Percentiles rank a stretch among this genome's conserved stretches.
These are phyloP conservation scores for Microdochium paspali DNA, from an alignment of 2,329 filamentous ascomycete genomes.

Conservation along the genomic window DNA sequence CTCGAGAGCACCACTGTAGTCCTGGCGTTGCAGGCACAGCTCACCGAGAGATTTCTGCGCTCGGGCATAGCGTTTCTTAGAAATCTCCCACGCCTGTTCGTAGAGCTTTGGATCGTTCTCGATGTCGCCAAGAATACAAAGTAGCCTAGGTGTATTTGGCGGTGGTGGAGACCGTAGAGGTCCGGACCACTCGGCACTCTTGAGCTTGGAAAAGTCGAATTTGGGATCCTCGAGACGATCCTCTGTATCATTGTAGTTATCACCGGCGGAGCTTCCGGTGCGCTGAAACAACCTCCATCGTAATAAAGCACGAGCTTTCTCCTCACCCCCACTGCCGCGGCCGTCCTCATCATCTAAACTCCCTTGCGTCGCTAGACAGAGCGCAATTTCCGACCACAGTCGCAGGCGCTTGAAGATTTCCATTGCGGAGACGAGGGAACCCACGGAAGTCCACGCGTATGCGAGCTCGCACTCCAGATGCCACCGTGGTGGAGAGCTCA, in stretches of 20 bases:
- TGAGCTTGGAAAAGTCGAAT: conserved; percentile 49
- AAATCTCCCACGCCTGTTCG: conserved; percentile 80
- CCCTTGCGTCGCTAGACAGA: conserved; percentile 65
- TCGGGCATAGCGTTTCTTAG: conserved; percentile 68
- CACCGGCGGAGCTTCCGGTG: conserved; percentile 25
- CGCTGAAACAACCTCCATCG: conserved; percentile 70
- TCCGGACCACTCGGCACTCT: conserved; percentile 43
- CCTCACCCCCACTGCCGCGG: conserved; percentile 54
- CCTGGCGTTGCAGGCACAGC: conserved; percentile 57
- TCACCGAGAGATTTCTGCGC: conserved; percentile 84
- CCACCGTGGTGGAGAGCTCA: conserved; percentile 82
- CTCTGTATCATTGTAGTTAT: conserved; percentile 16
- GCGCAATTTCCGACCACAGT: conserved; percentile 89
- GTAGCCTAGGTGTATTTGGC: conserved; percentile 74
- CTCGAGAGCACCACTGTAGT: conserved; percentile 60
- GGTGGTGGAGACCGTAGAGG: conserved; percentile 62
- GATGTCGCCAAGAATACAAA: conserved; percentile 89
- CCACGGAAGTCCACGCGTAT: conserved; percentile 81
- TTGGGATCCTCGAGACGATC: conserved; percentile 40
- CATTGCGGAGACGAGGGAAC: conserved; percentile 78
- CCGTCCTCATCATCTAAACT: conserved; percentile 48
- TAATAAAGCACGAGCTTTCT: conserved; percentile 69
- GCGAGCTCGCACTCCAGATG: conserved; percentile 90
- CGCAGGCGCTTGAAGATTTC: conserved; percentile 92
- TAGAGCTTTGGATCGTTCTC: conserved; percentile 68